phyloP scores from a whole-genome alignment of 2,329 filamentous ascomycete genomes.

The Monilinia aucupariae region DNA sequence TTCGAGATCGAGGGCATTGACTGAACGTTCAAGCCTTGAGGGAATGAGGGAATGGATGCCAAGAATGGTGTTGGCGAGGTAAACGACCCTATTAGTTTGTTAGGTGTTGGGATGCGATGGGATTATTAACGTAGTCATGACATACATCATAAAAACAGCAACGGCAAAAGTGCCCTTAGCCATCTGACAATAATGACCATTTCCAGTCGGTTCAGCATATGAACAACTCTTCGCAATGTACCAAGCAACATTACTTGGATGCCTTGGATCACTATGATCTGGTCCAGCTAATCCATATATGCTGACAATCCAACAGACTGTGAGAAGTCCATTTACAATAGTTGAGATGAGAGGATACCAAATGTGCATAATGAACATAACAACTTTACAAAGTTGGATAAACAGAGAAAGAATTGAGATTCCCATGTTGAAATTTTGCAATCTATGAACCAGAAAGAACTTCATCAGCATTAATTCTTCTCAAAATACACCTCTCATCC shows the following conservation, averaged over 20 bases:
- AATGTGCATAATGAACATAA: constrained; percentile 64
- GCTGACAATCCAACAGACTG: constrained; percentile 59
- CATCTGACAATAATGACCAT: constrained; percentile 57
- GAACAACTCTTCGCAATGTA: constrained; percentile 67
- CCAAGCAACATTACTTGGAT: constrained; percentile 62
- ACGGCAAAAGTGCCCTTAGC: constrained; percentile 63
- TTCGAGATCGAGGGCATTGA: constrained; percentile 51
- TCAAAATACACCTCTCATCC: background rate
- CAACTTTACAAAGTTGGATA: constrained; percentile 64
- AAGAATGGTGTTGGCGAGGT: constrained; percentile 53
- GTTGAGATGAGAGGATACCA: constrained; percentile 62
- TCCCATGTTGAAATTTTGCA: constrained; percentile 71
- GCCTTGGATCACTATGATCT: constrained; percentile 61
- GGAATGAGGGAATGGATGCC: constrained; percentile 50
- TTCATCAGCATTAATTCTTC: constrained; percentile 16
- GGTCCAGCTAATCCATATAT: constrained; percentile 67
- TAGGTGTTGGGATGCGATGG: background rate
- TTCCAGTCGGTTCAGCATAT: constrained; percentile 49
- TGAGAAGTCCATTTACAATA: constrained; percentile 51
- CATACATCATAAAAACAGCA: constrained; percentile 64
- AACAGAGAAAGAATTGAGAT: constrained; percentile 73
- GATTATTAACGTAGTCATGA: constrained; percentile 27
- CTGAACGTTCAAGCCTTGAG: constrained; percentile 37
- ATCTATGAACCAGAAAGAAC: constrained; percentile 40
- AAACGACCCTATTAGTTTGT: constrained; percentile 46